Evolutionary conservation across 495 filamentous ascomycete species (phyloP), one percentile per base, ranked within the genome.

Genomic region (Aspergillus diversus): DNA sequence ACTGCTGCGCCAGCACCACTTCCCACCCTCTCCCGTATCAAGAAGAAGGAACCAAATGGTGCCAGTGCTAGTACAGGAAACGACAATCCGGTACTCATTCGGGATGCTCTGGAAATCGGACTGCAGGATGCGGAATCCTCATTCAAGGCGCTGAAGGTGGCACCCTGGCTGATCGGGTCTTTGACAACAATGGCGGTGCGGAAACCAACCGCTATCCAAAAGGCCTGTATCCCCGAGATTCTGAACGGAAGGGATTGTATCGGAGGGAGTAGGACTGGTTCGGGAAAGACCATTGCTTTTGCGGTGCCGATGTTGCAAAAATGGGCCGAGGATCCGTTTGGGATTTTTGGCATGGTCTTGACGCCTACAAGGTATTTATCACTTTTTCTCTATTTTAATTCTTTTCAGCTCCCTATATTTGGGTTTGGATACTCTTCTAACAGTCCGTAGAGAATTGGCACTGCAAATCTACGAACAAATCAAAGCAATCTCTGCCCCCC

Each of bases 241-340:
- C 72, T 99, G 57, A 87, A 92, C 70, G 95, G 95, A 5, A 84
- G 89, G 64, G 92, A 98, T 75, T 97, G 93, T 66, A 97, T 99
- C 66, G 95, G 96, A 66, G 92, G 92, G 16, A 96, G 92, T 67
- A 83, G 91, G 59, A 99, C 95, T 4, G 95, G 95, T 77, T 97
- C 94, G n/a, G 95, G 95, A 72, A 99, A 99, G 80, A 99, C 95
- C n/a, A 87, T 97, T 47, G 93, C 95, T 37, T 99, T 99, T 77
- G 88, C 93, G 12, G 92, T 91, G 8, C 95, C 95, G 15, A 95
- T 99, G 52, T 78, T 98, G 55, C 94, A 97, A 71, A 87, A 87
- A 75, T 98, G 93, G 95, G 87, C 95, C 4, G 82, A 90, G 73
- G 93, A 99, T 81, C 95, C 95, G 7, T 85, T 89, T 61, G 96